Base-by-base conservation (phyloP, 179 eudicot genomes). In the Heliamphora pulchella region DNA sequence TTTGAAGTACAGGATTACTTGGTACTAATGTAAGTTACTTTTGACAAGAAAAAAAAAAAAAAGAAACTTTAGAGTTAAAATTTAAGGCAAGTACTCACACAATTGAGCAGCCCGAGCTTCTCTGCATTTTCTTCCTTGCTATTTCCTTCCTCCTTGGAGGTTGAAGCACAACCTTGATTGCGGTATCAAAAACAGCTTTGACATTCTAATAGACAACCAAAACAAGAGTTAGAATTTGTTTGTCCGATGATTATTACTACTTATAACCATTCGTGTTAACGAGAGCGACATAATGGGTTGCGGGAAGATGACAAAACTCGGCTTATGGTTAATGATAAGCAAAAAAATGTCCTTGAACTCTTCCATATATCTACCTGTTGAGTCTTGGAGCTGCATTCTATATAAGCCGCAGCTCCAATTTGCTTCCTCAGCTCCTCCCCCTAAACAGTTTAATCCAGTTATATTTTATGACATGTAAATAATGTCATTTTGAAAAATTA, bases 331-430 rank as follows among this genome's bases (percentile, higher is more conserved):
- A 46, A 55, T 79, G 48, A 39, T 39, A 51, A 31, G 3, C 55
- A 71, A 71, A 8, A 46, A 44, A 0, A 31, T 8, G 14, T 50
- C 22, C 3, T 64, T 5, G 14, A 54, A 14, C 8, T 55, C 5
- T 55, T 31, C 71, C 11, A 4, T 4, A 41, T 44, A 74, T 78
- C 18, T 82, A 94, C 99, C 97, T 96, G 99, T 84, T 96, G 99
- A 76, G 99, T 94, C 86, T 91, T 94, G 14, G 99, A 96, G 84
- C 99, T 96, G 91, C 99, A 96, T 78, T 96, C 99, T 66, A 96
- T 89, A 67, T 96, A 96, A 76, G 98, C 97, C 20, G 98, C 97
- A 61, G 97, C 99, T 70, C 99, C 99, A 76, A 94, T 96, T 86
- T 94, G 99, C 86, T 92, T 94, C 84, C 99, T 85, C 76, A 96